Base-by-base conservation (phyloP, 345 rosid genomes). In the Euphorbia pulcherrima region DNA sequence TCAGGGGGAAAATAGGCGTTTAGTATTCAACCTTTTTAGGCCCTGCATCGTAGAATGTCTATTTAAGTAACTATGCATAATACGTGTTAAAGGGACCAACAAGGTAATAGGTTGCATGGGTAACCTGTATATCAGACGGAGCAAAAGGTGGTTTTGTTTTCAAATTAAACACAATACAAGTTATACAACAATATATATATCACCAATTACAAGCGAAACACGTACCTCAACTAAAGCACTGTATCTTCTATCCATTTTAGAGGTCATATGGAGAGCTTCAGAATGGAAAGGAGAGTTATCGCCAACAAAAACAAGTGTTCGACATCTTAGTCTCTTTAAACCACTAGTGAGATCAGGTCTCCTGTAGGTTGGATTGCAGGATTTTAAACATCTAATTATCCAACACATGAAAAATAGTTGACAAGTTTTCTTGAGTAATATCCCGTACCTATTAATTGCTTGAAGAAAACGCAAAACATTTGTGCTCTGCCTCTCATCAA, bases 161-260 rank as follows among this genome's bases (percentile, higher is more conserved):
- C 57, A 21, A 59, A 58, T 35, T 50, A 23, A 21, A 4, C 39
- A 46, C 11, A n/a, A 5, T 23, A 33, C 28, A 21, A 62, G 28
- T 7, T 44, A 44, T 8, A 40, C 9, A 12, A 27, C 37, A 51
- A 66, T 33, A 48, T 30, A 66, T 33, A 48, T 30, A 53, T 52
- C 5, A 51, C 8, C 33, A 20, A 29, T 58, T 4, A 30, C n/a
- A 16, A 18, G 18, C 23, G 2, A 7, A 13, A 20, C 37, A 54
- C 76, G 8, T 68, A 88, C 98, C 96, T 94, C 97, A 13, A 94
- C 97, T 65, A 91, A 87, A 63, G 99, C 99, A 13, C 89, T 82
- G 60, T 76, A 83, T 79, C 96, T 80, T 80, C 90, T 73, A 77
- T 94, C 95, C 55, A 91, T 77, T 73, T 88, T 88, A 6, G 96